Base-by-base conservation (phyloP, 768 basidiomycete genomes). In the Sporobolomyces pararoseus region DNA sequence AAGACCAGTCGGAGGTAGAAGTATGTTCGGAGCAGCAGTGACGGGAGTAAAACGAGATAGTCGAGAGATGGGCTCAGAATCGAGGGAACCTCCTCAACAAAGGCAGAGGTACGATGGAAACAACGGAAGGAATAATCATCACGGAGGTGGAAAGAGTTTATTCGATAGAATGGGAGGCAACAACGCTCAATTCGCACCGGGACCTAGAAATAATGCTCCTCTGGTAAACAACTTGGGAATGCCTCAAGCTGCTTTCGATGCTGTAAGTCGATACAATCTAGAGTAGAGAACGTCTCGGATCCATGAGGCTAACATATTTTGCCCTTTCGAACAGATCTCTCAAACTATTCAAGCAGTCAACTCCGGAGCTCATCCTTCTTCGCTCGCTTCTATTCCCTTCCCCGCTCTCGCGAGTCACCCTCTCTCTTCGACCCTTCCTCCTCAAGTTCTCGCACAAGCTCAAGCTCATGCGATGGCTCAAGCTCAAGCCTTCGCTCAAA, bases 21-120 rank as follows among this genome's bases (percentile, higher is more conserved):
- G 72, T 31, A 65, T 75, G 19, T 77, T 76, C 29, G 74, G 72
- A 32, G 67, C 63, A 7, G 76, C 76, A 16, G 61, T 76, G 12
- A 31, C 67, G 6, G 75, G 75, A 31, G 60, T 77, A 32, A 77
- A 77, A 65, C 59, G 76, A 29, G 67, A 63, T n/a, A 67, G 63
- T 21, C 6, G 51, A 12, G 73, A 71, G 3, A 12, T 61, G 27
- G 52, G 39, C 7, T 65, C 39, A 25, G 59, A 25, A 32, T 23
- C 42, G 27, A 17, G 34, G 53, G 54, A 35, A 25, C 54, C 54
- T 49, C 34, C 53, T 60, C 58, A 58, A 23, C 69, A 65, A 37
- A 6, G 68, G 27, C 72, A 49, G 65, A 35, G 55, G 23, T 58
- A 47, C 32, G 66, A 68, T 21, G 66, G 44, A 7, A 64, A 65